Evolutionary conservation across 495 filamentous ascomycete genomes (phyloP).

Genomic region (Cercophora newfieldiana): DNA sequence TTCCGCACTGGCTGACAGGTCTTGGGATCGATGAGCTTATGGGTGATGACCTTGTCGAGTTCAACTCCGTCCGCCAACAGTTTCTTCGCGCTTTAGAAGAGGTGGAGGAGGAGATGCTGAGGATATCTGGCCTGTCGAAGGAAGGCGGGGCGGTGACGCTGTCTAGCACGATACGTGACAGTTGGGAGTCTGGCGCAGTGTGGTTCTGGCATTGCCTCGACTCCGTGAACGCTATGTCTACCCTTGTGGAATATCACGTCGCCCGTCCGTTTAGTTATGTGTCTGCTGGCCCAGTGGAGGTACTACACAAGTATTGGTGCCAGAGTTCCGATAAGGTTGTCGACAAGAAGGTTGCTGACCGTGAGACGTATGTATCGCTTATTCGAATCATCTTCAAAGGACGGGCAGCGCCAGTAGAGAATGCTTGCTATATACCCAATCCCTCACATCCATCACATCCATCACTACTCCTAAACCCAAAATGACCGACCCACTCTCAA

Average conservation of each 20-base stretch:
- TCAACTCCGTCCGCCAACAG: conserved; percentile 15
- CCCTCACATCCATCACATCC: too few relatives aligned
- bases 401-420: too few relatives aligned
- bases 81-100: conserved; percentile 26
- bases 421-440: too few relatives aligned
- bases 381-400: too few relatives aligned
- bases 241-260: conserved; percentile 29
- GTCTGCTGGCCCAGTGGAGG: conserved; percentile 13
- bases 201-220: conserved; percentile 31
- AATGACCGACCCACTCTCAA: too few relatives aligned
- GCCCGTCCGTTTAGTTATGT: conserved; percentile 23
- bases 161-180: conserved; percentile 16
- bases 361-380: too few relatives aligned
- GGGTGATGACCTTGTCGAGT: conserved; percentile 13
- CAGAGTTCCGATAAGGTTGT: conserved; percentile 7
- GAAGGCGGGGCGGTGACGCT: conserved; percentile 7
- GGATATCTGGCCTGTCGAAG: too few relatives aligned
- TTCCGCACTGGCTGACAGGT: conserved; percentile 39
- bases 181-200: conserved; percentile 23
- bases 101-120: conserved; percentile 20
- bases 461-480: too few relatives aligned
- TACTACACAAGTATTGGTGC: conserved; percentile 25
- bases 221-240: conserved; percentile 28
- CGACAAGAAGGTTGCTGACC: conserved; percentile 10
- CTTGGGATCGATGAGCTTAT: conserved; percentile 24